Evolutionary conservation across 2,329 filamentous ascomycete genomes (phyloP), one percentile per base, ranked within the genome.

Genomic region (Cryphonectria japonica): DNA sequence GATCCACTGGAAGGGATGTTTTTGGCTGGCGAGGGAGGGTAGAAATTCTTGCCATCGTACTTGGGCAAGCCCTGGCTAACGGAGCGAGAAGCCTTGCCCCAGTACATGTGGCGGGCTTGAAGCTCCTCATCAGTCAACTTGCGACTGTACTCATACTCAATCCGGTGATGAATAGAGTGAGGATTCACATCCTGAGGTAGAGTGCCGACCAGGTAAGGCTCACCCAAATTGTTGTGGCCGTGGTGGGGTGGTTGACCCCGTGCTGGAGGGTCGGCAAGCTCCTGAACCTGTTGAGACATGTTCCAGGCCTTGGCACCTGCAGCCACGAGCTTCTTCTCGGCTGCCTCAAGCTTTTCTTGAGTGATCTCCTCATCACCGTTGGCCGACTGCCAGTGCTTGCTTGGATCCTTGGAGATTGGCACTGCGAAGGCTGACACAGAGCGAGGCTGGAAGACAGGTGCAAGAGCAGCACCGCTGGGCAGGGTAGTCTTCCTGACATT

Each of bases 31-130:
- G 88, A 89, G 3, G 87, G 80, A 41, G 85, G 87, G 73, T 90
- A 91, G 74, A 91, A 91, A 76, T 90, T 84, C 77, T 88, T 89
- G 34, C 89, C 88, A 74, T 91, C 88, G 75, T 89, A 91, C 77
- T 88, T 90, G 46, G 89, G 88, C 57, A 90, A 80, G 2, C 87
- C 86, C 46, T 81, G 83, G 65, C 85, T 82, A 16, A 83, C 82
- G 73, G 85, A 83, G 41, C 80, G 82, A 59, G 88, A 84, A 22
- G 86, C 84, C 60, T 86, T 85, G 13, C 86, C 88, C 87, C 88
- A 91, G 77, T 89, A 91, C 73, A 89, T 79, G 73, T 86, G 84
- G 61, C 88, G 85, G 73, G 89, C 87, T 68, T 85, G 85, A 62
- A 86, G 79, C 76, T 91, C 89, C 66, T 88, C 88, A 2, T 85